phyloP scores from a whole-genome alignment of 169 alveolate genomes.

The Eimeria acervulina region DNA sequence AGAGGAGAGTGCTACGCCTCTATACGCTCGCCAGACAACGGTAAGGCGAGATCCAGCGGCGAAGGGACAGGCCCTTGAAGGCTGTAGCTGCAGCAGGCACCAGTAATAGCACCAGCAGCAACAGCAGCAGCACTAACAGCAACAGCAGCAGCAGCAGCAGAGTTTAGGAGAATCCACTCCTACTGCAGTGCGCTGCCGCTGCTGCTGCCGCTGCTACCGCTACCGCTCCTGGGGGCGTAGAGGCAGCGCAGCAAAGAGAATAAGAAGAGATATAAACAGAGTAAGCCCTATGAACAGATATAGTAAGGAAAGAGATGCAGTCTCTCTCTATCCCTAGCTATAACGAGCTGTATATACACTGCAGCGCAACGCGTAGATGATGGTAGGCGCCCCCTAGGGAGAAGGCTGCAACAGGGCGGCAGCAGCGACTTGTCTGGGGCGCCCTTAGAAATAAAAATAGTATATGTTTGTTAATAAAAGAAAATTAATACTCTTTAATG shows the following conservation, averaged over 20 bases:
- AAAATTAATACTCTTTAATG: too few relatives aligned
- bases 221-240: not conserved
- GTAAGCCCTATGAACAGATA: not conserved
- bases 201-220: constrained; percentile 18
- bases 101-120: not conserved
- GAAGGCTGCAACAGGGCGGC: not conserved
- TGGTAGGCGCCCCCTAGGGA: not conserved
- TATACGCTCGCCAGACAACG: not conserved
- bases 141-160: not conserved
- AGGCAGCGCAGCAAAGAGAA: not conserved
- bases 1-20: too few relatives aligned
- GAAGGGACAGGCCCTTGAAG: not conserved
- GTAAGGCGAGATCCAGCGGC: not conserved
- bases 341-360: too few relatives aligned
- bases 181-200: not conserved
- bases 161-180: not conserved
- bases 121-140: not conserved
- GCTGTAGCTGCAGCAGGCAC: not conserved
- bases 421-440: not conserved
- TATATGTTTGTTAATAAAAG: too few relatives aligned
- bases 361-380: not conserved
- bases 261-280: not conserved
- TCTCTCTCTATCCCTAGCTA: too few relatives aligned
- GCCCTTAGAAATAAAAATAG: too few relatives aligned
- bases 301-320: too few relatives aligned